phyloP scores from a whole-genome alignment of 2,329 filamentous ascomycete species.

The Xylariomycetidae sp. region DNA sequence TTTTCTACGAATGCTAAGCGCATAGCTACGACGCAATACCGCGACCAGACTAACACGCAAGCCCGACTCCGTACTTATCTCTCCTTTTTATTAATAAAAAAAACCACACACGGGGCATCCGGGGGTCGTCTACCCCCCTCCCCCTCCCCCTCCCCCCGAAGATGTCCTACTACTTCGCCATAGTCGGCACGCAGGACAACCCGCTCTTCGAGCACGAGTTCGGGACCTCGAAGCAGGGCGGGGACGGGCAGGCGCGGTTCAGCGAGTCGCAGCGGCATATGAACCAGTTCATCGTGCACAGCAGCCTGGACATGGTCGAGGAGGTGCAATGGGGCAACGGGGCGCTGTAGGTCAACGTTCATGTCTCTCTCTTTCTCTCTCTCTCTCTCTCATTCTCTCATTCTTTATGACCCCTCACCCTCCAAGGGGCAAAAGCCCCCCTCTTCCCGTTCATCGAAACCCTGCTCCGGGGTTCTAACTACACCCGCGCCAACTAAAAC shows the following conservation, averaged over 20 bases:
- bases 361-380: too few species aligned
- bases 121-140: neutral
- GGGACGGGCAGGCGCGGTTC: slow-evolving; percentile 88
- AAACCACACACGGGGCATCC: too few species aligned
- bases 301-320: slow-evolving; percentile 89
- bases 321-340: slow-evolving; percentile 91
- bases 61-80: too few species aligned
- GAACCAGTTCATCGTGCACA: slow-evolving; percentile 97
- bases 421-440: too few species aligned
- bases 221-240: slow-evolving; percentile 91
- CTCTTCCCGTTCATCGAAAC: too few species aligned
- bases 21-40: too few species aligned
- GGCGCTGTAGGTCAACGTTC: slow-evolving; percentile 69
- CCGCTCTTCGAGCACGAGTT: slow-evolving; percentile 97
- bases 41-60: too few species aligned
- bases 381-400: slow-evolving; percentile 2
- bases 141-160: slow-evolving; percentile 1
- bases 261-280: slow-evolving; percentile 83
- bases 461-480: too few species aligned
- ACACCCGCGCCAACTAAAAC: too few species aligned
- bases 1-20: too few species aligned
- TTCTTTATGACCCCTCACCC: too few species aligned
- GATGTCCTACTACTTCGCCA: slow-evolving; percentile 99
- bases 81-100: too few species aligned
- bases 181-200: slow-evolving; percentile 91